Evolutionary conservation across 306 rosid species (phyloP), one percentile per base, ranked within the genome.

Genomic region (Luffa aegyptiaca): DNA sequence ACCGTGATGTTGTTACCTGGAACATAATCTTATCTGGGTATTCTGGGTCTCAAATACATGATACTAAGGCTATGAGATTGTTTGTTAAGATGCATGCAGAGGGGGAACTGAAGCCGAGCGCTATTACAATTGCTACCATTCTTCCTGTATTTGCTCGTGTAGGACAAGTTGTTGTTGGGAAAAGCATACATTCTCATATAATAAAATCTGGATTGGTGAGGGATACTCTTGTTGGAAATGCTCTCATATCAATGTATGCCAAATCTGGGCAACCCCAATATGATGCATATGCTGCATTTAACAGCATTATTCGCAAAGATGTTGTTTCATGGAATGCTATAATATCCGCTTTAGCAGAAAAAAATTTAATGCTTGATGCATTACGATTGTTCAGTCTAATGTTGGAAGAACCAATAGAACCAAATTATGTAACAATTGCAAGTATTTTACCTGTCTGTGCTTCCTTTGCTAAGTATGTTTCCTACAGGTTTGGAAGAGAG

Each of bases 261-360:
- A 91, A 94, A 89, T 84, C 88, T 71, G 91, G 93, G 33, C 80
- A 85, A 21, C 89, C 88, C 75, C 82, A 79, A 59, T 16, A 55
- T 8, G 91, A 88, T 75, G 94, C 95, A 66, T 88, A 64, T 68
- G 87, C 88, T 77, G 90, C 89, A 53, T 94, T 94, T 79, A 71
- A 80, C 64, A 80, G 80, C 83, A 90, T 92, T 80, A 39, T 49
- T 59, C 62, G 83, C 83, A 92, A 88, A 80, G 98, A 94, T 85
- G 93, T 89, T 55, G 89, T 94, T 81, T 90, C 97, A 0, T 92
- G 98, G 97, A 94, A 94, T 86, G 97, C 97, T 59, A 90, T 91
- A 79, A 91, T 92, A 71, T 88, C 97, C 0, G 97, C 96, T 62
- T 88, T 90, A 72, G 86, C 90, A 36, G 97, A 90, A 79, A 94